Evolutionary conservation across 805 yeast species (phyloP).

Genomic region (Monosporozyma servazzii): DNA sequence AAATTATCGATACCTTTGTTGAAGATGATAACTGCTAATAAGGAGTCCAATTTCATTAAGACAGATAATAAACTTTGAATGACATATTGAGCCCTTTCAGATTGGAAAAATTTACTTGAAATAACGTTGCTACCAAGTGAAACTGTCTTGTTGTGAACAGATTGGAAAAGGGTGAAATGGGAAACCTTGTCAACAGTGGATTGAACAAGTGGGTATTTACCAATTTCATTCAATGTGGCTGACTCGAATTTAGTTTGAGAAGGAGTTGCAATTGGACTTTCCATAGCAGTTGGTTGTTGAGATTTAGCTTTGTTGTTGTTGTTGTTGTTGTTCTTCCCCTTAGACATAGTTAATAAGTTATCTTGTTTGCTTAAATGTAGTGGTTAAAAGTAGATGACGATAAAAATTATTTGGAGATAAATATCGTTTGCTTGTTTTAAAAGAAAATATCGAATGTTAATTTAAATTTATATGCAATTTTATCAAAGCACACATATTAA

Average conservation of each 20-base stretch:
- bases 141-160: not conserved
- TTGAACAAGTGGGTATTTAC: not conserved
- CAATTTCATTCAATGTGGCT: not conserved
- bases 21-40: conserved; percentile 21
- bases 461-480: not conserved
- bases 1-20: conserved; percentile 26
- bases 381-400: not conserved
- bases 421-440: not conserved
- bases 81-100: not conserved
- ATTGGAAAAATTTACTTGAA: not conserved
- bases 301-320: not conserved
- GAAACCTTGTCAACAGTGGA: not conserved
- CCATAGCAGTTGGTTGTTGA: not conserved
- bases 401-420: not conserved
- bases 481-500: not conserved
- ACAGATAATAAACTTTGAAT: not conserved
- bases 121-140: not conserved
- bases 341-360: not conserved
- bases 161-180: not conserved
- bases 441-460: not conserved
- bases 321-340: not conserved
- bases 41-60: conserved; percentile 13
- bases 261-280: not conserved
- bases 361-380: no score
- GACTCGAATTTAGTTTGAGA: not conserved